A percentile compares a stretch with the other conserved stretches of the same genome.
Conservation (phyloP, 2,329 filamentous ascomycete genomes). For the Cladophialophora bantiana region DNA sequence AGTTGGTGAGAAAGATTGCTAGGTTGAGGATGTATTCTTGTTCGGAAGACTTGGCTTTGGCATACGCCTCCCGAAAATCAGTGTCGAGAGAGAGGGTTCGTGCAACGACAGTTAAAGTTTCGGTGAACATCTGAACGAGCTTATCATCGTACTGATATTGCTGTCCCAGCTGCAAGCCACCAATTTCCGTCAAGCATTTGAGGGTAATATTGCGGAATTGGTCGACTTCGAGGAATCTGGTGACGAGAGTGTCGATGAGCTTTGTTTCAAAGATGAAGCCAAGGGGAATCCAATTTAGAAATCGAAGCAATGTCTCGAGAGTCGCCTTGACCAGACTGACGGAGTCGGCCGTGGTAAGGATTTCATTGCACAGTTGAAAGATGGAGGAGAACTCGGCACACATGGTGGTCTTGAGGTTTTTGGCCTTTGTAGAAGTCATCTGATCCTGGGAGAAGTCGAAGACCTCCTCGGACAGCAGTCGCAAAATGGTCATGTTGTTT, state of each 20-base stretch:
- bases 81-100: slow-evolving; percentile 90
- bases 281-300: slow-evolving; percentile 98
- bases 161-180: slow-evolving; percentile 83
- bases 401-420: slow-evolving; percentile 98
- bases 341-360: slow-evolving; percentile 87
- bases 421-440: slow-evolving; percentile 98
- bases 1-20: slow-evolving; percentile 94
- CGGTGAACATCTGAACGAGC: slow-evolving; percentile 97
- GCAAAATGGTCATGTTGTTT: slow-evolving; percentile 99
- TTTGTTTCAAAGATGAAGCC: slow-evolving; percentile 99
- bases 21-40: slow-evolving; percentile 98
- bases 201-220: slow-evolving; percentile 97
- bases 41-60: slow-evolving; percentile 86
- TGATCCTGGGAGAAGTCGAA: slow-evolving; percentile 99
- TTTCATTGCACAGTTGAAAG: slow-evolving; percentile 96
- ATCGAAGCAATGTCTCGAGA: slow-evolving; percentile 90
- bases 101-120: slow-evolving; percentile 89
- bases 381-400: slow-evolving; percentile 98
- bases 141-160: slow-evolving; percentile 87
- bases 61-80: slow-evolving; percentile 90
- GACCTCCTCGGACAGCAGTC: slow-evolving; percentile 94
- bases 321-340: slow-evolving; percentile 93
- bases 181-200: slow-evolving; percentile 97
- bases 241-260: slow-evolving; percentile 92
- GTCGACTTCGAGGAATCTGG: slow-evolving; percentile 87